phyloP scores from a whole-genome alignment of 768 basidiomycete species.

The Ramaria sp. region DNA sequence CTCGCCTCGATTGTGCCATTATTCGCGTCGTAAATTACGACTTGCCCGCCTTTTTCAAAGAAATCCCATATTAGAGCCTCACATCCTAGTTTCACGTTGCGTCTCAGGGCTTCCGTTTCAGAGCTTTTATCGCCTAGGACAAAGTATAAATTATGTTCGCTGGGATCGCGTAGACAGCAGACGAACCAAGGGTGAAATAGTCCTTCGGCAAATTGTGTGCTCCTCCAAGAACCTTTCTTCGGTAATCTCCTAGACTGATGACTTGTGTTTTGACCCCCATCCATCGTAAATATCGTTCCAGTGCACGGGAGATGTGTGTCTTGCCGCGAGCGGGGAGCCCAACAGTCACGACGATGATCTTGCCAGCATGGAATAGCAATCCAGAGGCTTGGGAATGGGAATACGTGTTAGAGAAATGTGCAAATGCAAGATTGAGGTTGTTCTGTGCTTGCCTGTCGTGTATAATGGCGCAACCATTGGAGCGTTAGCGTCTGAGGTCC shows the following conservation, averaged over 20 bases:
- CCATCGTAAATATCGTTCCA: conserved; percentile 98
- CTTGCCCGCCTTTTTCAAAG: conserved; percentile 81
- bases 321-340: conserved; percentile 92
- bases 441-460: conserved; percentile 6
- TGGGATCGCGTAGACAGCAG: background rate
- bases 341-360: conserved; percentile 87
- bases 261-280: conserved; percentile 95
- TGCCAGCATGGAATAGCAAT: conserved; percentile 84
- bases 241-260: conserved; percentile 90
- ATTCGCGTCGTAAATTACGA: conserved; percentile 98
- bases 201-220: conserved; percentile 83
- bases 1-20: conserved; percentile 68
- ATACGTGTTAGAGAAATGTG: background rate
- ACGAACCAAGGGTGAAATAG: conserved; percentile 77
- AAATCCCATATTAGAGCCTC: conserved; percentile 85
- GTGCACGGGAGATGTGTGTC: conserved; percentile 90
- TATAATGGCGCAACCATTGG: conserved; percentile 8
- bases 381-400: conserved; percentile 11
- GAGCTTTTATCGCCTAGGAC: conserved; percentile 62
- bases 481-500: background rate
- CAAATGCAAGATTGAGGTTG: background rate
- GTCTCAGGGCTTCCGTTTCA: conserved; percentile 70
- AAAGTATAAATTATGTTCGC: background rate
- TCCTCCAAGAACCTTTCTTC: conserved; percentile 80
- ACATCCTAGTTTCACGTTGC: conserved; percentile 68